Percentiles rank a stretch among this genome's conserved stretches.
Evolutionary conservation across 2,329 filamentous ascomycete species (phyloP).

Genomic region (Penicillium sp.): DNA sequence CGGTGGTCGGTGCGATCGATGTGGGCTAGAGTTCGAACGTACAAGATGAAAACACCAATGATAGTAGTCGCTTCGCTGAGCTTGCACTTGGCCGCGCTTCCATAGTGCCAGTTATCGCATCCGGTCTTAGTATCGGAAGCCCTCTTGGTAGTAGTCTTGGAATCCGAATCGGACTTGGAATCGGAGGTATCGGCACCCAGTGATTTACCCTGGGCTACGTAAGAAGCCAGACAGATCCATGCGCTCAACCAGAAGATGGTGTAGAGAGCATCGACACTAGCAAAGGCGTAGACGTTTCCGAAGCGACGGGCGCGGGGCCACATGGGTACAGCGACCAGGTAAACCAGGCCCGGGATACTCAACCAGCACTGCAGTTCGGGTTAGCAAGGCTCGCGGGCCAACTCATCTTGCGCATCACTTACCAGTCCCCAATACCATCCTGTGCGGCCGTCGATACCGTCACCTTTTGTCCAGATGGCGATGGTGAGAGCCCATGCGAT

Average conservation of each 20-base stretch:
- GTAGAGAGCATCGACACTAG: constrained; percentile 57
- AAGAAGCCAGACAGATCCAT: constrained; percentile 58
- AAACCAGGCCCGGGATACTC: constrained; percentile 59
- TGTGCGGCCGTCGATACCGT: constrained; percentile 55
- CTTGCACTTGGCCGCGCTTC: constrained; percentile 57
- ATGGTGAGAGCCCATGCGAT: constrained; percentile 60
- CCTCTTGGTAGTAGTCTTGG: constrained; percentile 37
- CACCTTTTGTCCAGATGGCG: constrained; percentile 58
- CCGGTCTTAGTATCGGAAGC: constrained; percentile 32
- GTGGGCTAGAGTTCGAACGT: constrained; percentile 25
- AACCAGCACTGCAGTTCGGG: constrained; percentile 56
- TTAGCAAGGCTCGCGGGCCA: background rate
- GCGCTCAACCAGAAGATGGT: constrained; percentile 62
- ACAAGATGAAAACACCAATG: constrained; percentile 61
- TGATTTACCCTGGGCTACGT: constrained; percentile 57
- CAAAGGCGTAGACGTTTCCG: constrained; percentile 63
- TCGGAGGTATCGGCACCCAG: constrained; percentile 42
- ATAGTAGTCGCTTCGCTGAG: constrained; percentile 59
- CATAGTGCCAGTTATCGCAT: constrained; percentile 51
- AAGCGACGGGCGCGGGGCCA: constrained; percentile 61
- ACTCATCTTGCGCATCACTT: constrained; percentile 25
- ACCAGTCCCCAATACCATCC: constrained; percentile 62
- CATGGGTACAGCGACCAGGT: constrained; percentile 62
- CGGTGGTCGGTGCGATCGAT: background rate
- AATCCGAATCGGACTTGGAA: constrained; percentile 20